These are phyloP conservation scores for Acanthochlamys bracteata DNA, from an alignment of 106 monocot species.

Conservation along the genomic window DNA sequence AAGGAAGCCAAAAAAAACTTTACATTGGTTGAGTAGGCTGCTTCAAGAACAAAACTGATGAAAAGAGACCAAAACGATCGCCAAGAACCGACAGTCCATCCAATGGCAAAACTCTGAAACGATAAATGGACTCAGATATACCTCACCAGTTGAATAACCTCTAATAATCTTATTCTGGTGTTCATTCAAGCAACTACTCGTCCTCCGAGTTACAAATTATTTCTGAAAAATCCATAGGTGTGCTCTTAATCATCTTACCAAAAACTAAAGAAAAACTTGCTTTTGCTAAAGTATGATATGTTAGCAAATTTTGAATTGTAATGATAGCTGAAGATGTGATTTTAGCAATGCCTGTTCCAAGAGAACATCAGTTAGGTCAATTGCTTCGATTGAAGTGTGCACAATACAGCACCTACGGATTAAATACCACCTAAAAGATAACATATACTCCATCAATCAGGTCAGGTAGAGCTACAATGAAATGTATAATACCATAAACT, in stretches of 20 bases:
- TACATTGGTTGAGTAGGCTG: constrained; percentile 94
- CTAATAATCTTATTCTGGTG: no score
- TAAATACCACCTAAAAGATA: not conserved
- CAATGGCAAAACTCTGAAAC: constrained; percentile 86
- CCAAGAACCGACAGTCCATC: constrained; percentile 81
- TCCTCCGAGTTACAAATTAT: no score
- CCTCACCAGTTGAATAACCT: no score
- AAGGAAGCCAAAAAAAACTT: constrained; percentile 14
- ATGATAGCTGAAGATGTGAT: constrained; percentile 56
- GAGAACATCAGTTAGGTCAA: constrained; percentile 39
- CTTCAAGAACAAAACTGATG: constrained; percentile 95
- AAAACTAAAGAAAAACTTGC: no score
- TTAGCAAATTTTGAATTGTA: constrained; percentile 32
- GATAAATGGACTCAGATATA: not conserved
- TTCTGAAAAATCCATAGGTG: no score
- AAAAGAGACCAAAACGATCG: constrained; percentile 95
- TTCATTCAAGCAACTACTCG: no score
- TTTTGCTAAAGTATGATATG: no score
- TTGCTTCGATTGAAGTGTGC: no score
- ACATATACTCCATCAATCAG: no score
- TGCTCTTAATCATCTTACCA: no score
- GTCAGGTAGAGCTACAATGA: not conserved
- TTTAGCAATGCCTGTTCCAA: constrained; percentile 47
- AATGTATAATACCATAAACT: not conserved
- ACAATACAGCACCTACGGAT: no score